Conservation (phyloP, 768 basidiomycete species). For the Boletus pseudopeckii region DNA sequence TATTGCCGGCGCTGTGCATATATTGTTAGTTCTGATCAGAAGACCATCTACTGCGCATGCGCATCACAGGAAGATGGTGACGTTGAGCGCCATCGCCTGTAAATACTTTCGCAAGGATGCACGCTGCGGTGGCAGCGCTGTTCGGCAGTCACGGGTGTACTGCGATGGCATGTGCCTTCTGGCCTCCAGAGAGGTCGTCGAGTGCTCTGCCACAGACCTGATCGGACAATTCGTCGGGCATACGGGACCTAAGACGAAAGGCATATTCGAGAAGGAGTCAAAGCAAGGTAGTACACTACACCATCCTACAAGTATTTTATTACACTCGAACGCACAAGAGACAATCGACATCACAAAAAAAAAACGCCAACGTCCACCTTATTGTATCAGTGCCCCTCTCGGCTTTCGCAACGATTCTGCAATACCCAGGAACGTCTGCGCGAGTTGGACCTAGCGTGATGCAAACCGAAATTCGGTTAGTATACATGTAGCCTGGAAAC, state of each 20-base stretch:
- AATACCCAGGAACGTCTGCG: conserved; percentile 56
- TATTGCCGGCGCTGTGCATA: not conserved
- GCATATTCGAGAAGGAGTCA: not conserved
- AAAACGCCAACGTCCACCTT: not conserved
- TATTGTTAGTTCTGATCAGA: not conserved
- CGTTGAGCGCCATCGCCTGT: not conserved
- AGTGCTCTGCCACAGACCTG: not conserved
- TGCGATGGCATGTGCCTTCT: not conserved
- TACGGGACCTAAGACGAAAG: not conserved
- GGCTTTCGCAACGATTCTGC: conserved; percentile 58
- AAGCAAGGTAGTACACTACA: not conserved
- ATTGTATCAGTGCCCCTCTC: conserved; percentile 44
- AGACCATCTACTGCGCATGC: not conserved
- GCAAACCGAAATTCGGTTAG: not conserved
- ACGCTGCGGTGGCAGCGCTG: too few relatives aligned
- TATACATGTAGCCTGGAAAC: not conserved
- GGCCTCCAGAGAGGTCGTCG: not conserved
- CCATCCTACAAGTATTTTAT: not conserved
- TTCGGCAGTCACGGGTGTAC: too few relatives aligned
- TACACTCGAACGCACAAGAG: not conserved
- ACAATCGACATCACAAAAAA: not conserved
- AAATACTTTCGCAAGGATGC: not conserved
- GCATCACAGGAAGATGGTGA: too few relatives aligned
- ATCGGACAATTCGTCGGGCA: not conserved
- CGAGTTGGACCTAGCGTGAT: conserved; percentile 44